Evolutionary conservation across 306 rosid species (phyloP), one percentile per base, ranked within the genome.

Genomic region (Malus domestica): DNA sequence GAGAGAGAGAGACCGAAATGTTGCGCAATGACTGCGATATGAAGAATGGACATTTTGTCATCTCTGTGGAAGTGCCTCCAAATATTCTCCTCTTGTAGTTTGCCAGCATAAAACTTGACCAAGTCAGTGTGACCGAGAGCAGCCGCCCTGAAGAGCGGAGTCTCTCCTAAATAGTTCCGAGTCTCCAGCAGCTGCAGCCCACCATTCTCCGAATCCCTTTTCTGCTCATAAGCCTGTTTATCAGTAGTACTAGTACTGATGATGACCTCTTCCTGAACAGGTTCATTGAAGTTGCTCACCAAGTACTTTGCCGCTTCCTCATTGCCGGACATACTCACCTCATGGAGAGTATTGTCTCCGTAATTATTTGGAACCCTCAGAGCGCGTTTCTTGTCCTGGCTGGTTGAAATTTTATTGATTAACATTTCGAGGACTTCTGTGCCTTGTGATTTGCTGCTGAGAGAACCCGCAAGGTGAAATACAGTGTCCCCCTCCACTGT

Each of bases 111-210:
- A 32, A 59, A 69, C 4, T 42, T 0, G 5, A 82, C 70, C 58
- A 82, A 51, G 1, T 54, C 0, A 15, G 55, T 23, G 54, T 30
- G 45, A 2, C 77, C 82, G 6, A 32, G 42, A 25, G 77, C 71
- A 32, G 70, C 84, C 0, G 84, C 78, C 10, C 57, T 71, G 40
- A 18, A 81, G 55, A 81, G 8, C 11, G 80, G 84, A 22, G 84
- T 76, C 71, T 81, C 84, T 1, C 78, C 80, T 1, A 27, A 9
- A 1, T 6, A 1, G n/a, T 81, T 81, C 16, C 11, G 15, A 6
- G 6, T 23, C 12, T 25, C 10, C 2, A 80, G 60, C 49, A 74
- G 59, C 1, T 10, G 49, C 15, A 15, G 5, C 18, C 12, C 23
- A 59, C 10, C 10, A 23, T 59, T 46, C 51, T 45, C 51, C 13